Base-by-base conservation (phyloP, 2,329 filamentous ascomycete species). In the Cladosporium velox region DNA sequence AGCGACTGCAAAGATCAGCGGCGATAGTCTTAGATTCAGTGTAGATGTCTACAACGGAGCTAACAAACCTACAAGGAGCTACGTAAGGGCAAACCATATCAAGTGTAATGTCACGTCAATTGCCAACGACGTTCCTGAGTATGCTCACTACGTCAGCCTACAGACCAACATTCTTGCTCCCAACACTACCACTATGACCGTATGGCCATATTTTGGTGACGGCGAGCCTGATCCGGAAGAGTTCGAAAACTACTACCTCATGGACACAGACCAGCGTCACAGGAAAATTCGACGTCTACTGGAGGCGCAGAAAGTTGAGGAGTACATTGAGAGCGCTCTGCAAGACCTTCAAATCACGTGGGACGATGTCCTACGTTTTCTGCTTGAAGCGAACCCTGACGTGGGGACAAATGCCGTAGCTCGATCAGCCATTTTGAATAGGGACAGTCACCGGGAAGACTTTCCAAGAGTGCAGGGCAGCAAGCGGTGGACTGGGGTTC, bases 131-230 rank as follows among this genome's bases (percentile, higher is more conserved):
- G 63, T 66, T 30, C 80, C 80, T 2, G 67, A 66, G 11, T 82
- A 80, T 69, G 76, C 74, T 2, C 78, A 81, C 65, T 82, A 79
- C 66, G 77, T 80, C n/a, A 76, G 72, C 47, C 71, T 82, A 52
- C 77, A 75, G 59, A 69, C 76, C 47, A 83, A 79, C 64, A 71
- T 82, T 3, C 76, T 83, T 0, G 75, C 77, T 4, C 74, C 77
- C 15, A 82, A 82, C 60, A 74, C 77, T 35, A 76, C 71, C 1
- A 78, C 74, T 28, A 65, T 82, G n/a, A 74, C 79, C n/a, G 75
- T 76, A 26, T 79, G 76, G 72, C 78, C 78, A 2, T 79, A 79
- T 66, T 78, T 80, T 64, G 73, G 72, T 11, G 76, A 79, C 52
- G 74, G 77, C 21, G 74, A 62, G 24, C 54, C 74, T 15, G 74